Percentiles rank a stretch among this genome's conserved stretches.
Evolutionary conservation across 2,329 filamentous ascomycete genomes (phyloP).

Genomic region (Colletotrichum magnum): DNA sequence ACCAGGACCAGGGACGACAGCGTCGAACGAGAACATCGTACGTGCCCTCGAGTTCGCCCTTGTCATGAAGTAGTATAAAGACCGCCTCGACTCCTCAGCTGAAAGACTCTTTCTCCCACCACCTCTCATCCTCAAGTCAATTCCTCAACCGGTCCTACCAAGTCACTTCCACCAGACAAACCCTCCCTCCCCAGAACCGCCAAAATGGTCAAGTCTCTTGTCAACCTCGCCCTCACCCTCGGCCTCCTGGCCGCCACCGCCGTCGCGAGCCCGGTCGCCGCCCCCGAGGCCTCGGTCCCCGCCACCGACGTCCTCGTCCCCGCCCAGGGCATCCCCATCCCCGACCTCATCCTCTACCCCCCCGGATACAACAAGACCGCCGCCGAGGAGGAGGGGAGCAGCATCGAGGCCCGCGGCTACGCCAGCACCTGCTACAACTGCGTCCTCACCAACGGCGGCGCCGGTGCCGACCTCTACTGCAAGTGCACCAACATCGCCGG

Average conservation of each 20-base stretch:
- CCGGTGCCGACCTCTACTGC: not conserved
- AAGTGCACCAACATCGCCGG: not conserved
- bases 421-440: not conserved
- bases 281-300: not conserved
- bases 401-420: not conserved
- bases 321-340: not conserved
- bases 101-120: not conserved
- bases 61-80: not conserved
- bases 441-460: not conserved
- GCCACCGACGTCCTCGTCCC: not conserved
- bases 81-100: not conserved
- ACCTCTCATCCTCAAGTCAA: not conserved
- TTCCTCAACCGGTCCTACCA: not conserved
- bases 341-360: not conserved
- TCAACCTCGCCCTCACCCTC: not conserved
- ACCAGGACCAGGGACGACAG: not conserved
- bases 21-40: not conserved
- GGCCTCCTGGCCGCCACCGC: not conserved
- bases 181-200: not conserved
- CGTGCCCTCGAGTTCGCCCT: not conserved
- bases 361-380: not conserved
- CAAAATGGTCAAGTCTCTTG: not conserved
- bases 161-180: not conserved
- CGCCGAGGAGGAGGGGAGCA: no score
- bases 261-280: not conserved